Conservation (phyloP, 2,329 filamentous ascomycete species). For the Rhexocercosporidium sp. region DNA sequence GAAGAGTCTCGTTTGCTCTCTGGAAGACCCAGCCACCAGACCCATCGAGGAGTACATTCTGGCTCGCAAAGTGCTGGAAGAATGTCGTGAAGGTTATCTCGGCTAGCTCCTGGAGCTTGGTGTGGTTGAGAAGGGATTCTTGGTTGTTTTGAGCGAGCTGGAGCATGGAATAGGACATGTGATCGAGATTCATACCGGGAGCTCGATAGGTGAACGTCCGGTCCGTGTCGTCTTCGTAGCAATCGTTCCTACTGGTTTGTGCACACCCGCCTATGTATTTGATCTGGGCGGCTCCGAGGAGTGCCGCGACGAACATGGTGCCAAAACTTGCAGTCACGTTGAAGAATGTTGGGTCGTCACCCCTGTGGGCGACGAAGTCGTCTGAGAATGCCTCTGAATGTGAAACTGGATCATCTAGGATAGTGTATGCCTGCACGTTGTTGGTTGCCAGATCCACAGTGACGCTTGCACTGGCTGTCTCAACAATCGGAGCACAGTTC, state of each 20-base stretch:
- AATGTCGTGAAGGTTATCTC: background rate
- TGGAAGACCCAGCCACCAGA: background rate
- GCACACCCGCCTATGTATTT: background rate
- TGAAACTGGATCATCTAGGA: background rate
- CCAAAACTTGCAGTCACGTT: background rate
- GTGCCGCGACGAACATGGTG: background rate
- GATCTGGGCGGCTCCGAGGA: background rate
- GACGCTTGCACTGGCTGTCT: background rate
- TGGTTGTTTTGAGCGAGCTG: background rate
- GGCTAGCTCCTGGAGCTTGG: background rate
- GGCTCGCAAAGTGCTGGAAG: background rate
- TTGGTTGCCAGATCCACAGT: background rate
- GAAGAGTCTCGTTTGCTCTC: background rate
- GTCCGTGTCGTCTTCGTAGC: background rate
- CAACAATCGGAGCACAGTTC: background rate
- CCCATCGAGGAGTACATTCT: background rate
- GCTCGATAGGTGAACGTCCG: background rate
- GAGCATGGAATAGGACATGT: slow-evolving; percentile 1
- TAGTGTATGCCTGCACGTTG: background rate
- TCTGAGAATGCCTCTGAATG: background rate
- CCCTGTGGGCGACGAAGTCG: background rate
- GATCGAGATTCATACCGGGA: background rate
- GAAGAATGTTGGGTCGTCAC: background rate
- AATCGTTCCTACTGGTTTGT: background rate
- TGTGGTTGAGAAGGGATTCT: background rate